Evolutionary conservation across 164 flowering plant species (phyloP), one percentile per base, ranked within the genome.

Genomic region (Amborella trichopoda): DNA sequence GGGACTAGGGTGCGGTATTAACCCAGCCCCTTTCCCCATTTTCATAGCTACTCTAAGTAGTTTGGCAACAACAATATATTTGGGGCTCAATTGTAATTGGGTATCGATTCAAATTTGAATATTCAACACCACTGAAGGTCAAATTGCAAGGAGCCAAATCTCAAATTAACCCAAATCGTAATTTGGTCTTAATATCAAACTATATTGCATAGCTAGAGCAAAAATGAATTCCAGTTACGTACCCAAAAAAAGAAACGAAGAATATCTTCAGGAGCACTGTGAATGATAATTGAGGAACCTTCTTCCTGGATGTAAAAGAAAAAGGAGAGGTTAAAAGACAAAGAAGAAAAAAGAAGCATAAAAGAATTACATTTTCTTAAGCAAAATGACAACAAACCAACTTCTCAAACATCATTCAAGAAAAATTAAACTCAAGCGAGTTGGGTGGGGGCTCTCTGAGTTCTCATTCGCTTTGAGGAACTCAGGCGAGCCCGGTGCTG

Each of bases 191-290:
- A 37, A 37, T n/a, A 37, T 2, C n/a, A 1, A 5, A 37, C 16
- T n/a, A 14, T 37, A n/a, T n/a, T 37, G n/a, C 19, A 37, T n/a
- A 37, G 8, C 41, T n/a, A 37, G 14, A 37, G 19, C 16, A 5
- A n/a, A 8, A 6, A 18, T 8, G 16, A n/a, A 1, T 1, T 6
- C 16, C n/a, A n/a, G 41, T 21, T 6, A 42, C 65, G 23, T 65
- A 75, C 81, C 85, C 85, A 38, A 43, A 45, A 6, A 78, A 60
- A 42, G 81, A 56, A 44, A 68, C 28, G 21, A 69, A 49, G 70
- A 75, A 78, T 33, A 75, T 67, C 58, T 65, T 71, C 72, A 51
- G 57, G 4, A 73, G 42, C 23, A 67, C 48, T 13, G 3, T 11
- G 50, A 26, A 67, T 4, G 81, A 56, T 1, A 73, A 44, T 17